phyloP scores from a whole-genome alignment of 768 basidiomycete genomes.

The Leccinum disarticulatum region DNA sequence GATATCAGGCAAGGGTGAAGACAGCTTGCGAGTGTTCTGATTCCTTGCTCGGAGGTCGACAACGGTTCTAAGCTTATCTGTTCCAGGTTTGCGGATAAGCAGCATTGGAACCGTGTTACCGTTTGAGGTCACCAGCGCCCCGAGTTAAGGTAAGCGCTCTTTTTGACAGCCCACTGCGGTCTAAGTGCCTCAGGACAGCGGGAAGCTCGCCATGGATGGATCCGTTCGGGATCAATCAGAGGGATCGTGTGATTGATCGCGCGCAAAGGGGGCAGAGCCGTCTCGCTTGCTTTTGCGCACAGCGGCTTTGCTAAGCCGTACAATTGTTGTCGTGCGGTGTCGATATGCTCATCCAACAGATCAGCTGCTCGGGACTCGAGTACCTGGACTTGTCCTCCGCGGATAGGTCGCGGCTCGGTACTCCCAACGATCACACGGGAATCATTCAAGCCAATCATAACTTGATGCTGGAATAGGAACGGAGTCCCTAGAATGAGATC shows the following conservation, averaged over 20 bases:
- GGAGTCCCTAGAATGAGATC: constrained; percentile 43
- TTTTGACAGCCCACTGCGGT: constrained; percentile 4
- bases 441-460: constrained; percentile 29
- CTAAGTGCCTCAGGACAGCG: background rate
- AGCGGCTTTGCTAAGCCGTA: background rate
- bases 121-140: background rate
- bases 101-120: constrained; percentile 6
- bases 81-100: constrained; percentile 4
- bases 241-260: constrained; percentile 9
- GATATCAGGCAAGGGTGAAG: constrained; percentile 17
- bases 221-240: background rate
- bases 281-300: background rate
- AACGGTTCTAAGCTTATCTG: background rate
- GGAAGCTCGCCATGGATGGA: background rate
- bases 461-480: constrained; percentile 36
- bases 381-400: background rate
- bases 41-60: constrained; percentile 14
- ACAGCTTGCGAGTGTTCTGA: constrained; percentile 19
- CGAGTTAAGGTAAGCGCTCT: background rate
- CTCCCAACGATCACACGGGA: constrained; percentile 17
- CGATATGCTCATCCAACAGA: background rate
- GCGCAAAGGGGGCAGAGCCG: background rate
- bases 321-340: constrained; percentile 6
- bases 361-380: background rate
- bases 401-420: constrained; percentile 11